Conservation (phyloP, 2,329 filamentous ascomycete genomes). For the Ceratocystis albifundus region DNA sequence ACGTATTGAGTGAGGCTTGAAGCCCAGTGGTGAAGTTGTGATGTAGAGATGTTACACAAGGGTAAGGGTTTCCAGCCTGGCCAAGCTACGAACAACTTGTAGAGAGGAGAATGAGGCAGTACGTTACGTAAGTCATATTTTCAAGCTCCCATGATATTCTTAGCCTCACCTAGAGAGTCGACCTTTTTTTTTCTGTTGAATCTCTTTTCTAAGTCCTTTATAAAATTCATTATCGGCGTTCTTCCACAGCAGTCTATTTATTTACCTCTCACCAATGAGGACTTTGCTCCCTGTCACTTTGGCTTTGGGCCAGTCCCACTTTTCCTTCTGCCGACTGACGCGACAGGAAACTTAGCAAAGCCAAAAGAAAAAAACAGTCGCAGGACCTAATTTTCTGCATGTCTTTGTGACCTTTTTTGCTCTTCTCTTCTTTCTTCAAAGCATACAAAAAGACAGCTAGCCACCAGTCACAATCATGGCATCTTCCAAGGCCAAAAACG, state of each 20-base stretch:
- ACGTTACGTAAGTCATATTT: too few relatives aligned
- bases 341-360: not conserved
- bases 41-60: not conserved
- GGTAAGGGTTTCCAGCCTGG: not conserved
- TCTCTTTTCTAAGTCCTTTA: too few relatives aligned
- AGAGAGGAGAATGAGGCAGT: not conserved
- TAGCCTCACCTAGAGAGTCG: too few relatives aligned
- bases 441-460: not conserved
- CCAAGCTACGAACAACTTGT: not conserved
- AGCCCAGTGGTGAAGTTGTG: not conserved
- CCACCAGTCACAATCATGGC: not conserved
- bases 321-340: not conserved
- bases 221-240: too few relatives aligned
- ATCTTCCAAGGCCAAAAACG: conserved; percentile 34
- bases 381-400: not conserved
- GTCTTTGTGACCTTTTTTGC: not conserved
- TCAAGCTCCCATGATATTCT: too few relatives aligned
- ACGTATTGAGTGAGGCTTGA: not conserved
- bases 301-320: not conserved
- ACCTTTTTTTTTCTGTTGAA: too few relatives aligned
- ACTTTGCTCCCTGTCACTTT: not conserved
- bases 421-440: not conserved
- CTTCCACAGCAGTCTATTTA: not conserved
- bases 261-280: not conserved
- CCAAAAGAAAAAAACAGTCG: not conserved